phyloP scores from a whole-genome alignment of 2,329 filamentous ascomycete genomes.

The Xylaria sp. region DNA sequence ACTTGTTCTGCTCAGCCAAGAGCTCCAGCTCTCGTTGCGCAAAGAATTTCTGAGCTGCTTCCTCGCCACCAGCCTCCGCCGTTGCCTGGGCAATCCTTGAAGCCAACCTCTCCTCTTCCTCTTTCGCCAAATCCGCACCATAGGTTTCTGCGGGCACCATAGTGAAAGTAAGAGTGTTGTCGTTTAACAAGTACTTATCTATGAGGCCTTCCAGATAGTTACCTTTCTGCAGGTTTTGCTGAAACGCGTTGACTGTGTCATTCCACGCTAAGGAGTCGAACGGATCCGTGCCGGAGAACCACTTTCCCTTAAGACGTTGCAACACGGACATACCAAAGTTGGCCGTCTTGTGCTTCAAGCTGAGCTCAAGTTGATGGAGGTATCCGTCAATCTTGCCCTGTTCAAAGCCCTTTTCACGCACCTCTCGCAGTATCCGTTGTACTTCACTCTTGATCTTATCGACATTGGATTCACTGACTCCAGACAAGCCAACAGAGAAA shows the following conservation, averaged over 20 bases:
- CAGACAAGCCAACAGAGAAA: conserved; percentile 85
- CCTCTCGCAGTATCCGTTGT: conserved; percentile 64
- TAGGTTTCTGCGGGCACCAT: conserved; percentile 83
- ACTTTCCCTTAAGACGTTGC: conserved; percentile 80
- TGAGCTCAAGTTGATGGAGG: conserved; percentile 88
- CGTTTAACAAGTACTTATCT: conserved; percentile 84
- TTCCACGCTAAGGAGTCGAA: conserved; percentile 92
- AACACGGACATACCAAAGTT: conserved; percentile 90
- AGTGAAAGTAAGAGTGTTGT: conserved; percentile 83
- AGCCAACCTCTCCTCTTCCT: conserved; percentile 71
- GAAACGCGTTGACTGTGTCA: conserved; percentile 77
- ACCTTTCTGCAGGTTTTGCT: conserved; percentile 61
- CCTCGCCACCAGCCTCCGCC: conserved; percentile 62
- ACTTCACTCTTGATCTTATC: conserved; percentile 70
- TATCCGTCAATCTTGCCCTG: conserved; percentile 87
- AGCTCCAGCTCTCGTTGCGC: conserved; percentile 75
- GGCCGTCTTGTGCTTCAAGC: conserved; percentile 91
- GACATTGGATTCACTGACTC: conserved; percentile 77
- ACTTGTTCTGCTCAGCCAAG: conserved; percentile 75
- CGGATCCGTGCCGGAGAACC: conserved; percentile 93
- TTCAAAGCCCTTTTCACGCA: conserved; percentile 74
- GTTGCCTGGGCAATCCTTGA: conserved; percentile 67
- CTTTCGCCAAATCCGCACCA: conserved; percentile 64
- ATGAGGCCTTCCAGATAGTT: conserved; percentile 79
- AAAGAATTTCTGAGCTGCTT: conserved; percentile 65